Conservation (phyloP, 768 basidiomycete species). For the Psilocybe cyanescens region DNA sequence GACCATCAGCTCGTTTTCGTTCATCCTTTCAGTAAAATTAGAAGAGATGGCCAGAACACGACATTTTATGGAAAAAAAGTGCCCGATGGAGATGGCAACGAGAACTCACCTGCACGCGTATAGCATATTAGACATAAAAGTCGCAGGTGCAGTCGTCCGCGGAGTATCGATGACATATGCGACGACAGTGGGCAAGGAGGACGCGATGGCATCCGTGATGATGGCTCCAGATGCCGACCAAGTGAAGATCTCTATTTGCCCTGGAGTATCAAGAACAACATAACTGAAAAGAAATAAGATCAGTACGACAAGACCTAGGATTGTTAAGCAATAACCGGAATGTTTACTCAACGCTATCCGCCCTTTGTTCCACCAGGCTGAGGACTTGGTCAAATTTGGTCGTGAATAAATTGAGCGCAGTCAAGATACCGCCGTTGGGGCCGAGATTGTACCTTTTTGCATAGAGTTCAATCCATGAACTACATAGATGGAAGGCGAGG, state of each 20-base stretch:
- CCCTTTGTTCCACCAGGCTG: slow-evolving; percentile 86
- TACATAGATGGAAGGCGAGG: slow-evolving; percentile 8
- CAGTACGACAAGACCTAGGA: neutral
- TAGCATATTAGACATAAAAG: slow-evolving; percentile 99
- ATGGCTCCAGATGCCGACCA: slow-evolving; percentile 99
- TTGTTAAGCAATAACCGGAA: neutral
- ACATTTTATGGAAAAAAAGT: too few relatives aligned
- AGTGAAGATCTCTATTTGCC: slow-evolving; percentile 99
- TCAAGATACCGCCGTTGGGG: slow-evolving; percentile 97
- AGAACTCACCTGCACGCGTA: slow-evolving; percentile 89
- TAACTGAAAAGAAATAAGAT: slow-evolving; percentile 57
- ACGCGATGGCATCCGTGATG: slow-evolving; percentile 96
- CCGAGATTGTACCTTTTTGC: slow-evolving; percentile 92
- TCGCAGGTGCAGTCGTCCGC: slow-evolving; percentile 90
- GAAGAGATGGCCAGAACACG: too few relatives aligned
- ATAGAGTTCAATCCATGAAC: slow-evolving; percentile 10
- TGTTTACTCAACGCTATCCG: slow-evolving; percentile 84
- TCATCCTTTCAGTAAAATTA: too few relatives aligned
- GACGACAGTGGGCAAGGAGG: slow-evolving; percentile 90
- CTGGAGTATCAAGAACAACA: slow-evolving; percentile 95
- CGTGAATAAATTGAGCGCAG: slow-evolving; percentile 95
- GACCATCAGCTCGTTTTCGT: neutral
- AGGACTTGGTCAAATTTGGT: slow-evolving; percentile 99
- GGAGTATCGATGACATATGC: slow-evolving; percentile 99
- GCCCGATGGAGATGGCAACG: neutral